A percentile compares a stretch with the other conserved stretches of the same genome.
Evolutionary conservation across 2,329 filamentous ascomycete genomes (phyloP).

Genomic region (Alternaria arborescens): DNA sequence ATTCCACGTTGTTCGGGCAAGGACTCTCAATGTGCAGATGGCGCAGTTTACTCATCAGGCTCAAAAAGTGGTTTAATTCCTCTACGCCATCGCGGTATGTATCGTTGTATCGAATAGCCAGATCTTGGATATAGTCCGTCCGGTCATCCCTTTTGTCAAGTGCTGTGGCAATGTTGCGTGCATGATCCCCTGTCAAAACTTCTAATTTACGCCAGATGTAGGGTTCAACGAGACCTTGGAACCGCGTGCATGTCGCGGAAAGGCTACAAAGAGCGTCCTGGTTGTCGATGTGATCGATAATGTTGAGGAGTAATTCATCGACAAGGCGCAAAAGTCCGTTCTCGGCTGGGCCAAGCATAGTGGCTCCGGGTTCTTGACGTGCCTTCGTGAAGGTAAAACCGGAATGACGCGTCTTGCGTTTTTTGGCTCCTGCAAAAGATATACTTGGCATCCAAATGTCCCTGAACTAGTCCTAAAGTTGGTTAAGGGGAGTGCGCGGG

Average conservation of each 20-base stretch:
- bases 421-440: slow-evolving; percentile 35
- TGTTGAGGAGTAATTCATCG: slow-evolving; percentile 47
- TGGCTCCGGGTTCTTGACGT: slow-evolving; percentile 24
- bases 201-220: slow-evolving; percentile 45
- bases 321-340: slow-evolving; percentile 38
- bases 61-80: slow-evolving; percentile 38
- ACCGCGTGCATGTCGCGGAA: slow-evolving; percentile 40
- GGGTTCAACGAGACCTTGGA: slow-evolving; percentile 44
- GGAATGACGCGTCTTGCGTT: slow-evolving; percentile 41
- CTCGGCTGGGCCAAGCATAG: slow-evolving; percentile 24
- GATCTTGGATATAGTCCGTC: slow-evolving; percentile 34
- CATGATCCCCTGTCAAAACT: slow-evolving; percentile 39
- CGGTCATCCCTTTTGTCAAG: slow-evolving; percentile 36
- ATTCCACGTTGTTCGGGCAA: slow-evolving; percentile 49
- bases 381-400: slow-evolving; percentile 34
- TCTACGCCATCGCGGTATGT: slow-evolving; percentile 39
- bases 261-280: slow-evolving; percentile 36
- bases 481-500: not conserved
- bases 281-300: slow-evolving; percentile 44
- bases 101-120: slow-evolving; percentile 43
- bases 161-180: slow-evolving; percentile 31
- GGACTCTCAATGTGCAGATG: slow-evolving; percentile 46
- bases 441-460: slow-evolving; percentile 33
- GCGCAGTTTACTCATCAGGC: slow-evolving; percentile 38
- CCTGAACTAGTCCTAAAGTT: not conserved